Conservation (phyloP, 2,329 filamentous ascomycete genomes). For the Leptosphaerulina australis region DNA sequence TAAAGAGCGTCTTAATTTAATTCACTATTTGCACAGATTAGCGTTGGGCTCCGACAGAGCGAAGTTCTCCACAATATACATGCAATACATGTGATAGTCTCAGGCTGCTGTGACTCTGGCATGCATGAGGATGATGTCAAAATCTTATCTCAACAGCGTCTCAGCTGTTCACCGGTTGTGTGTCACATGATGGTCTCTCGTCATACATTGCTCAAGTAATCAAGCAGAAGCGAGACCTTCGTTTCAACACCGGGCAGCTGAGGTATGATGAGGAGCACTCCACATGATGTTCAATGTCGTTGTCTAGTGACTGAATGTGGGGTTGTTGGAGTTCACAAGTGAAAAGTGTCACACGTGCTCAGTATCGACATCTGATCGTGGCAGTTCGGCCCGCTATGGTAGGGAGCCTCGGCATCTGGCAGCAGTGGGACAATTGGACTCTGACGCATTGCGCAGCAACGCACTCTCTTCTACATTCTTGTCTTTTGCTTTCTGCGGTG, state of each 20-base stretch:
- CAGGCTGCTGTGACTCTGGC: not conserved
- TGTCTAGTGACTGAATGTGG: not conserved
- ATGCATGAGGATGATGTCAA: constrained; percentile 8
- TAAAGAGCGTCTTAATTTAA: not conserved
- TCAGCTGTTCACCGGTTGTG: constrained; percentile 28
- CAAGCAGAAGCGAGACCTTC: not conserved
- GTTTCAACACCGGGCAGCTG: not conserved
- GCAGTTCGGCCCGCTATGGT: constrained; percentile 18
- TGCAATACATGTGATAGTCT: constrained; percentile 1
- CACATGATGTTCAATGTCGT: not conserved
- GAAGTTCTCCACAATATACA: constrained; percentile 3
- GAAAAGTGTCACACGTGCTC: constrained; percentile 10
- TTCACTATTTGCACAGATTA: not conserved
- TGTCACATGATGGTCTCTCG: constrained; percentile 10
- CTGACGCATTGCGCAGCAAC: not conserved
- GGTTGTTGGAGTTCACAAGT: not conserved
- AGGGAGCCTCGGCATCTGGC: constrained; percentile 31
- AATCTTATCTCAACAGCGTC: constrained; percentile 14
- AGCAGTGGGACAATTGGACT: constrained; percentile 6
- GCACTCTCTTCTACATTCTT: constrained; percentile 8
- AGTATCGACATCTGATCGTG: constrained; percentile 9
- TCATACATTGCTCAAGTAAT: constrained; percentile 3
- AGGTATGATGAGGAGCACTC: not conserved
- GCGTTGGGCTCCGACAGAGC: not conserved
- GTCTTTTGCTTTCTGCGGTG: constrained; percentile 23